Evolutionary conservation across 1,284 basidiomycete genomes (phyloP).

Genomic region (Schizophyllum amplum): DNA sequence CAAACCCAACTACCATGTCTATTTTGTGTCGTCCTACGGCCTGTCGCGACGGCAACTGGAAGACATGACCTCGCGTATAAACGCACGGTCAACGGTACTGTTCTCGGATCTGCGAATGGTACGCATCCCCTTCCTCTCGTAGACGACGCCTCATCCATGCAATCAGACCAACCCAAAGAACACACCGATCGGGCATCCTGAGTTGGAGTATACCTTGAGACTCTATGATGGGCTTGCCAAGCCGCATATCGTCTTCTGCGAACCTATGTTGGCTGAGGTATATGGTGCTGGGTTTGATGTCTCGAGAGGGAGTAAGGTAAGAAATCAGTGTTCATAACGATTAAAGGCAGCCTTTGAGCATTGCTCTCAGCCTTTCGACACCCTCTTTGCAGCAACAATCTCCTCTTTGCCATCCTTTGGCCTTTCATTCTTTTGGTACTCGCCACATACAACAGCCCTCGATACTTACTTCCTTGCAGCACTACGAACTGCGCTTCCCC

Average conservation of each 20-base stretch:
- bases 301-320: conserved; percentile 44
- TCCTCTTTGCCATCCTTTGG: no score
- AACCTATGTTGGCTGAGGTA: conserved; percentile 65
- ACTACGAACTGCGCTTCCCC: conserved; percentile 80
- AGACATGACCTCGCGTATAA: conserved; percentile 31
- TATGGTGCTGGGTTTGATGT: conserved; percentile 80
- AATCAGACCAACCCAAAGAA: no score
- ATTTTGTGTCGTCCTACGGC: conserved; percentile 73
- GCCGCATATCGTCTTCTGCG: conserved; percentile 51
- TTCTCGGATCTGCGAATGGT: no score
- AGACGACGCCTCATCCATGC: no score
- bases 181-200: no score
- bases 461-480: conserved; percentile 41
- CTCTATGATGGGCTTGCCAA: conserved; percentile 27
- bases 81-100: no score
- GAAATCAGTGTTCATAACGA: conserved; percentile 10
- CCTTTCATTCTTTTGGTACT: no score
- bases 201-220: not conserved
- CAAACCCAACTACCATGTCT: conserved; percentile 42
- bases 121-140: no score
- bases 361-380: no score
- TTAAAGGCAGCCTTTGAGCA: conserved; percentile 4
- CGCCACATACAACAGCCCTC: no score
- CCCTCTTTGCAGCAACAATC: no score
- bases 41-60: conserved; percentile 58